Conservation (phyloP, 2,329 filamentous ascomycete species). For the Trichoderma sp. region DNA sequence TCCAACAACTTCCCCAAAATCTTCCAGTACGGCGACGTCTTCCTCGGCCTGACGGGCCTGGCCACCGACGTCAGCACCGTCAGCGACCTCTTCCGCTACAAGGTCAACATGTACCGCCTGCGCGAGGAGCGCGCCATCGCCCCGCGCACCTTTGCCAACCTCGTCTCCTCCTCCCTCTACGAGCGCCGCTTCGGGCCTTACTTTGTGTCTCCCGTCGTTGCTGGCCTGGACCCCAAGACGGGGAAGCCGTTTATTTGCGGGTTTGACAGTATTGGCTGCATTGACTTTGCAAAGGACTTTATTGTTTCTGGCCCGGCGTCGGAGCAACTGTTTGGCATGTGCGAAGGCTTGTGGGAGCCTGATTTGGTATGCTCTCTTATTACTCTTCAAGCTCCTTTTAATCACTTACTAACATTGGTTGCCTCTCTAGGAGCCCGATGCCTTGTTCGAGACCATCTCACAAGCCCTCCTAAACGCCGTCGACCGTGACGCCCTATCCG, state of each 20-base stretch:
- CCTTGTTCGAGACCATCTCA: conserved; percentile 97
- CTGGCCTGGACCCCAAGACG: conserved; percentile 90
- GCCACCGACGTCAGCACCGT: conserved; percentile 95
- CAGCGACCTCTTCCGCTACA: conserved; percentile 96
- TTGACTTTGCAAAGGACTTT: conserved; percentile 99
- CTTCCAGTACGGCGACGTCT: conserved; percentile 94
- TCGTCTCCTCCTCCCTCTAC: conserved; percentile 87
- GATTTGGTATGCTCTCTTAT: conserved; percentile 66
- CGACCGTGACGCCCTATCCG: conserved; percentile 92
- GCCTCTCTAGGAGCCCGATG: conserved; percentile 70
- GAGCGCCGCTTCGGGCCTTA: conserved; percentile 94
- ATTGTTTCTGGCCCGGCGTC: conserved; percentile 95
- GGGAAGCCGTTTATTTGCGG: conserved; percentile 97
- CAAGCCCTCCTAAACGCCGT: conserved; percentile 94
- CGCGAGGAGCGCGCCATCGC: conserved; percentile 97
- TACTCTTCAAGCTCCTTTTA: neutral
- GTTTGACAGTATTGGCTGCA: conserved; percentile 98
- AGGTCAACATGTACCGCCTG: conserved; percentile 99
- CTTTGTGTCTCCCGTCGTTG: conserved; percentile 93
- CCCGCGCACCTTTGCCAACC: conserved; percentile 92
- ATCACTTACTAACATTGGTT: neutral
- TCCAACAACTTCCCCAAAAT: conserved; percentile 99
- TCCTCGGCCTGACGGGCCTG: conserved; percentile 91
- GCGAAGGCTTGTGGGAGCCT: conserved; percentile 96
- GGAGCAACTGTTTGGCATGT: conserved; percentile 98